Base-by-base conservation (phyloP, 148 eudicot genomes). In the Chenopodium album region DNA sequence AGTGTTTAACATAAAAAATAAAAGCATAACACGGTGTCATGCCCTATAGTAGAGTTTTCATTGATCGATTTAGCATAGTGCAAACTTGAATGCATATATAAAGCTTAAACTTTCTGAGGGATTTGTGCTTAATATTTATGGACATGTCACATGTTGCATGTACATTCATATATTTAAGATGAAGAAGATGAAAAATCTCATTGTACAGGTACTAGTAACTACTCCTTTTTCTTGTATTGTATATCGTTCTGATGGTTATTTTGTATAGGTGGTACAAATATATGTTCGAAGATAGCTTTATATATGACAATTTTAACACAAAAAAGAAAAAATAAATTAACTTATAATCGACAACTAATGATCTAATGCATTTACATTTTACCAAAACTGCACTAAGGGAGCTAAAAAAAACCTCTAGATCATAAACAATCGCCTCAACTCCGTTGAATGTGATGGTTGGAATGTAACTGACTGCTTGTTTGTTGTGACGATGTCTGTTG, bases 401-500 rank as follows among this genome's bases (percentile, higher is more conserved):
- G 77, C 63, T 74, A 26, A 74, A 23, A 23, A 48, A 50, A 74
- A 74, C 50, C 79, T 78, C 47, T 67, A 63, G 12, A 65, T 68
- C 76, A 68, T 66, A 56, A 78, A 79, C 59, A 50, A 52, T 29
- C 47, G 44, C 44, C 79, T 79, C 78, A 87, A 84, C 87, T 82
- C 54, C 89, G 71, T 52, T 89, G 94, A 73, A 75, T 77, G 60
- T 82, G 84, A 59, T 81, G 81, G 68, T 83, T 83, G 32, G 88
- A 78, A 78, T 87, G 85, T 76, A 80, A 74, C 16, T 84, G 82
- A 79, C 76, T 84, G 84, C 72, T 78, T 60, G 81, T 75, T 74
- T 87, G 79, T 72, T 86, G 90, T 28, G 87, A 60, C 41, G 63
- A 31, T 54, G 86, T 44, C 81, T 86, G 94, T 78, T 89, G 89